These are phyloP conservation scores for Fusarium denticulatum DNA, from an alignment of 2,329 filamentous ascomycete genomes.

Conservation along the genomic window DNA sequence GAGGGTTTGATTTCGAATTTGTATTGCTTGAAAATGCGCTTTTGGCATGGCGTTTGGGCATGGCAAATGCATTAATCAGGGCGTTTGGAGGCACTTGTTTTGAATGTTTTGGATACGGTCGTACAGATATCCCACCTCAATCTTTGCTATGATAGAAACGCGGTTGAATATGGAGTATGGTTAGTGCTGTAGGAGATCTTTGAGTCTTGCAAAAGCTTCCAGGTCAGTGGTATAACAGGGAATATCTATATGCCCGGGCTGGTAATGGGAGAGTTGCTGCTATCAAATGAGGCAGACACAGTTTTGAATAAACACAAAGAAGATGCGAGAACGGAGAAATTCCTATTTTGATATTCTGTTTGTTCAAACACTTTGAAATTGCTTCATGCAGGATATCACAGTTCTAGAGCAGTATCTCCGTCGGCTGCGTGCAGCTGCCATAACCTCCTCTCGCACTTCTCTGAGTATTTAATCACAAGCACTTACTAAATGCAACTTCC, in stretches of 20 bases:
- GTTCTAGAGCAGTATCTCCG: background rate
- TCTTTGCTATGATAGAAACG: conserved; percentile 12
- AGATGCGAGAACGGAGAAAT: background rate
- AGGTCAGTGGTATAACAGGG: background rate
- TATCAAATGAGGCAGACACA: background rate
- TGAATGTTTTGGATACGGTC: conserved; percentile 15
- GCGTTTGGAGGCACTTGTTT: conserved; percentile 31
- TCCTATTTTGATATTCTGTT: background rate
- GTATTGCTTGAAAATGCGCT: conserved; percentile 5
- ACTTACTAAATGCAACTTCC: background rate
- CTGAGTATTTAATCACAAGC: background rate
- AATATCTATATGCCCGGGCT: background rate
- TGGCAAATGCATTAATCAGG: conserved; percentile 33
- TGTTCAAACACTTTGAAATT: background rate
- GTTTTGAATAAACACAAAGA: background rate
- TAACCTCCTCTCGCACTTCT: background rate
- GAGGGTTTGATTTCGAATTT: background rate
- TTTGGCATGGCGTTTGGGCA: conserved; percentile 39
- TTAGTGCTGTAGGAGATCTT: background rate
- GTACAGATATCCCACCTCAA: conserved; percentile 34
- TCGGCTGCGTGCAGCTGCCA: conserved; percentile 26
- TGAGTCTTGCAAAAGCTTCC: background rate
- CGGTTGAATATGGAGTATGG: background rate
- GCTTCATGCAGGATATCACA: background rate
- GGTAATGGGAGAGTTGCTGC: background rate